Evolutionary conservation across 2,329 filamentous ascomycete species (phyloP).

Genomic region (Didymella arachidicola): DNA sequence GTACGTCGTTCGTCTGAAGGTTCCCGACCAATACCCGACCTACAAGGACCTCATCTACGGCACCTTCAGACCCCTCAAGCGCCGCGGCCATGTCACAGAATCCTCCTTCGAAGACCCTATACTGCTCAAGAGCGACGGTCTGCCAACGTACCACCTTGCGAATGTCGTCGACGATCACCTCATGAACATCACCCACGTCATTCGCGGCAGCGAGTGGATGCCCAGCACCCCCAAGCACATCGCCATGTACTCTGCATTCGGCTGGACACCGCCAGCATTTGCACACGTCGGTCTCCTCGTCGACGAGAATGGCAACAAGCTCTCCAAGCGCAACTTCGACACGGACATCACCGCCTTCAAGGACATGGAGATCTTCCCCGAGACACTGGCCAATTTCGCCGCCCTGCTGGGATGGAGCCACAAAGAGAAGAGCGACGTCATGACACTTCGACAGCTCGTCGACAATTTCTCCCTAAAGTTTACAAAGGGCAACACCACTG

Average conservation of each 20-base stretch:
- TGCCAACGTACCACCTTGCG: constrained; percentile 95
- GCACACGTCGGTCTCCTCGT: constrained; percentile 60
- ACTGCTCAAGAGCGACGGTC: constrained; percentile 87
- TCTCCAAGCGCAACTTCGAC: constrained; percentile 82
- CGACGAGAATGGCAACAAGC: constrained; percentile 58
- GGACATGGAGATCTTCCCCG: constrained; percentile 67
- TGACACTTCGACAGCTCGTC: constrained; percentile 74
- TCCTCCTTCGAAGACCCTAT: constrained; percentile 80
- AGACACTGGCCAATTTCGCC: constrained; percentile 79
- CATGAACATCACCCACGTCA: constrained; percentile 96
- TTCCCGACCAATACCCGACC: constrained; percentile 66
- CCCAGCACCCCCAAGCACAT: constrained; percentile 85
- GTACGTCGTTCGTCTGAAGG: constrained; percentile 79
- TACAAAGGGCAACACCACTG: constrained; percentile 87
- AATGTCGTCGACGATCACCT: constrained; percentile 96
- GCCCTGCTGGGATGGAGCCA: constrained; percentile 87
- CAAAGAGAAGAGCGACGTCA: constrained; percentile 70
- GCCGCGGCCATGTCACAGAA: constrained; percentile 51
- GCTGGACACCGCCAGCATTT: constrained; percentile 58
- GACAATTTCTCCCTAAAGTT: constrained; percentile 84
- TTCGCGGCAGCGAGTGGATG: constrained; percentile 96
- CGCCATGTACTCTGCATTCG: constrained; percentile 60
- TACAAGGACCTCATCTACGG: constrained; percentile 86
- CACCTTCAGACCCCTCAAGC: constrained; percentile 43
- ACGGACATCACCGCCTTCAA: constrained; percentile 67